Evolutionary conservation across 495 filamentous ascomycete species (phyloP).

Genomic region (Penicillium turbatum): DNA sequence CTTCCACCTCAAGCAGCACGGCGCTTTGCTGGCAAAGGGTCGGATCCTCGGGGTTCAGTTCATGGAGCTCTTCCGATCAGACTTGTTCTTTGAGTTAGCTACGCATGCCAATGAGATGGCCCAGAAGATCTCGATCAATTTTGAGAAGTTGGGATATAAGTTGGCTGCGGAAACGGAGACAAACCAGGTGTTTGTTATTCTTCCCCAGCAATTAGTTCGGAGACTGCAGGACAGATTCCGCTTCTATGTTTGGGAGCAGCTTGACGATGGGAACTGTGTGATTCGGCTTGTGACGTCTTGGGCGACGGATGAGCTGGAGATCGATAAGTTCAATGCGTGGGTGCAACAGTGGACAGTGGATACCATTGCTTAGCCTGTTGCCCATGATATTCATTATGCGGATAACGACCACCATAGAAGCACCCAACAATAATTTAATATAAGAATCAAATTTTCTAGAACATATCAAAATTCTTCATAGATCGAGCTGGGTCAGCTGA

Average conservation of each 20-base stretch:
- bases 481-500: conserved; percentile 5
- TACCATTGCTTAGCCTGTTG: background rate
- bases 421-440: conserved; percentile 6
- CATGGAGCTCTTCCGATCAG: conserved; percentile 37
- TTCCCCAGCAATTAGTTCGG: conserved; percentile 21
- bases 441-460: background rate
- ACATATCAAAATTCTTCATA: background rate
- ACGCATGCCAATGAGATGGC: conserved; percentile 42
- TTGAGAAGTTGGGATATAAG: conserved; percentile 27
- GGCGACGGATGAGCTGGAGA: conserved; percentile 35
- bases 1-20: conserved; percentile 44
- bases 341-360: conserved; percentile 26
- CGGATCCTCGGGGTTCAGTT: conserved; percentile 43
- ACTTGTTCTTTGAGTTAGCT: conserved; percentile 39
- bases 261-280: conserved; percentile 22
- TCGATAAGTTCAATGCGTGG: conserved; percentile 34
- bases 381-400: background rate
- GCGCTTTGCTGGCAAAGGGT: conserved; percentile 42
- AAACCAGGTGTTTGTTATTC: conserved; percentile 35
- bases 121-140: conserved; percentile 27
- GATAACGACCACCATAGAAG: background rate
- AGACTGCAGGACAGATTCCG: conserved; percentile 29
- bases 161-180: conserved; percentile 33
- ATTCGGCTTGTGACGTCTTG: conserved; percentile 38
- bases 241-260: conserved; percentile 35